A percentile compares a stretch with the other conserved stretches of the same genome.
These are phyloP conservation scores for Neurospora cerealis DNA, from an alignment of 495 filamentous ascomycete species.

Conservation along the genomic window DNA sequence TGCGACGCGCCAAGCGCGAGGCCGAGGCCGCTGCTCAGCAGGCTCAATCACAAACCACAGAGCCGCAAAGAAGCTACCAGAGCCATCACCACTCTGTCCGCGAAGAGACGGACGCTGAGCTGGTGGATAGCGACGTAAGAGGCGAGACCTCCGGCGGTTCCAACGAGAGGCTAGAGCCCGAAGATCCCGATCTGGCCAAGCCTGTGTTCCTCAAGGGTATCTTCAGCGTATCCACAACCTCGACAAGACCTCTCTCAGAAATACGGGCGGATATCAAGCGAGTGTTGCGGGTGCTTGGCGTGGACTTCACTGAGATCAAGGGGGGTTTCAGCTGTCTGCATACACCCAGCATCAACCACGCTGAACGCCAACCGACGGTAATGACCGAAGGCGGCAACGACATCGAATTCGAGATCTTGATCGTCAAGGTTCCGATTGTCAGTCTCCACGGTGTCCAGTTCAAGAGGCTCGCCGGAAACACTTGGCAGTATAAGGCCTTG, in stretches of 20 bases:
- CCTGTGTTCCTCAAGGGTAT: constrained; percentile 95
- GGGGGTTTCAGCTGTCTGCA: constrained; percentile 88
- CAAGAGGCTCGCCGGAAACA: constrained; percentile 90
- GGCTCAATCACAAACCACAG: constrained; percentile 6
- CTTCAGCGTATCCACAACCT: constrained; percentile 95
- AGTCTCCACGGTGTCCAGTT: constrained; percentile 94
- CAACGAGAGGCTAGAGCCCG: constrained; percentile 37
- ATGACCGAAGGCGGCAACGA: constrained; percentile 34
- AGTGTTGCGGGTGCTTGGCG: constrained; percentile 76
- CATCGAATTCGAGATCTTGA: constrained; percentile 91
- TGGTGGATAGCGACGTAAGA: constrained; percentile 25
- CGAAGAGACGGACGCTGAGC: constrained; percentile 66
- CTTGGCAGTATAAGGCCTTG: constrained; percentile 98
- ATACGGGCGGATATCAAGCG: constrained; percentile 90
- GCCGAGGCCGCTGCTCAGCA: constrained; percentile 33
- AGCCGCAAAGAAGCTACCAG: constrained; percentile 18
- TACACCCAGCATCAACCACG: constrained; percentile 70
- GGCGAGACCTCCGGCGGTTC: constrained; percentile 40
- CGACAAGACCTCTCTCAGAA: constrained; percentile 71
- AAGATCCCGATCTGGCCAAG: constrained; percentile 59
- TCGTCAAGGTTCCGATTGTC: constrained; percentile 94
- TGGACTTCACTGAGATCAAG: constrained; percentile 84
- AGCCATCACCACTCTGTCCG: constrained; percentile 56
- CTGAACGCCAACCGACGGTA: not conserved
- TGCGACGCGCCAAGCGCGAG: constrained; percentile 51